Evolutionary conservation across 768 basidiomycete species (phyloP), one percentile per base, ranked within the genome.

Genomic region (Dioszegia hungarica): DNA sequence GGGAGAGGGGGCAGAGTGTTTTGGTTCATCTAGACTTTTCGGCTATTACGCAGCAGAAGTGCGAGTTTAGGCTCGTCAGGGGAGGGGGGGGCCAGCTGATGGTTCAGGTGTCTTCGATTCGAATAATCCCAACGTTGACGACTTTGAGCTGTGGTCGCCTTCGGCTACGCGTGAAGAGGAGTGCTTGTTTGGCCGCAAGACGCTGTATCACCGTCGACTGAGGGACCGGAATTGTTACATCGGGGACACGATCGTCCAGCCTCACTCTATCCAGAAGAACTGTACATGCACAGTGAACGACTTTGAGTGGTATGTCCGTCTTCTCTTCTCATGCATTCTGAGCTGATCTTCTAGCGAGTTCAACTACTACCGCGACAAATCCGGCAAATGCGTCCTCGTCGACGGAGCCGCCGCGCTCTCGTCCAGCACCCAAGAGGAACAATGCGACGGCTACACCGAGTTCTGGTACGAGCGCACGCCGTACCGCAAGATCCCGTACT

Each of bases 131-230:
- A 81, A 81, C 17, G 78, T 86, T 36, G 93, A 97, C 70, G 95
- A 99, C 77, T 98, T 98, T 71, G 93, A 98, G 73, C 78, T 95
- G 1, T 98, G 95, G 95, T 91, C 88, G 71, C 95, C 94, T 0
- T 89, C 88, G 56, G 87, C 93, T 69, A 85, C 85, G 43, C 84
- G 95, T n/a, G 78, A 82, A 31, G 92, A 98, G 69, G 79, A 79
- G 8, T 99, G 95, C 77, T 78, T 98, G 25, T 99, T 98, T 63
- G 95, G 95, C 20, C 83, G 88, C 57, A 88, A 90, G 82, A 90
- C 88, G 0, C 78, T 88, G n/a, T 98, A 93, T 71, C 89, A 93
- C 73, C 89, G 95, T 12, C 85, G 94, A 19, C 80, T 82, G 29
- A 84, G 94, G 5, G 80, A 89, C 25, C 79, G 80, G 0, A 85